Conservation (phyloP, 495 filamentous ascomycete genomes). For the Corynascus novoguineensis region DNA sequence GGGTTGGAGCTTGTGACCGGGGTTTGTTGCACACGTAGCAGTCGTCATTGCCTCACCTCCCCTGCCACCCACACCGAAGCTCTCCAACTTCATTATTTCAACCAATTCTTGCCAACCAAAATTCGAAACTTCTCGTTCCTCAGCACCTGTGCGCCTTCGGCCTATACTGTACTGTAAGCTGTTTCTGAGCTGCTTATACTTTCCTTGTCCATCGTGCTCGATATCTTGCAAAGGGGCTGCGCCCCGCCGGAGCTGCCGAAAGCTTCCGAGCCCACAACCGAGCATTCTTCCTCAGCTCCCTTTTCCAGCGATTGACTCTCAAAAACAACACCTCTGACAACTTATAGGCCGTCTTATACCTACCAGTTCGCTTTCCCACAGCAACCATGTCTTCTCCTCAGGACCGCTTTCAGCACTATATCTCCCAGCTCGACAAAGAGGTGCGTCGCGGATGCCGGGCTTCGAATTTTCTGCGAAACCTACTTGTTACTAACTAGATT, state of each 20-base stretch:
- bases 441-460: constrained; percentile 49
- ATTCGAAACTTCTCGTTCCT: background rate
- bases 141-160: background rate
- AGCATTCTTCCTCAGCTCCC: background rate
- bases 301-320: too few relatives aligned
- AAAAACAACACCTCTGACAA: background rate
- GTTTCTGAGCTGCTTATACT: background rate
- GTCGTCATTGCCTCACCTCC: constrained; percentile 25
- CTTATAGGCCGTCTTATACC: background rate
- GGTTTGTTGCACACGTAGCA: constrained; percentile 33
- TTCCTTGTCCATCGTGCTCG: background rate
- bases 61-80: constrained; percentile 7
- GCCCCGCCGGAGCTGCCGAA: constrained; percentile 11
- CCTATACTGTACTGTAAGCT: background rate
- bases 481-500: constrained; percentile 16
- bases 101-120: background rate
- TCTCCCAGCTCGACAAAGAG: constrained; percentile 96
- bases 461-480: constrained; percentile 6
- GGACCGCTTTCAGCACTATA: constrained; percentile 81
- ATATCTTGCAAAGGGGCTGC: background rate
- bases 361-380: background rate
- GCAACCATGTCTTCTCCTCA: constrained; percentile 67
- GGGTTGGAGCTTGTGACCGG: constrained; percentile 26
- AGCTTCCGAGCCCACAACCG: background rate
- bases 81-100: constrained; percentile 2